phyloP scores from a whole-genome alignment of 2,329 filamentous ascomycete genomes.

The Microascus cirrosus region DNA sequence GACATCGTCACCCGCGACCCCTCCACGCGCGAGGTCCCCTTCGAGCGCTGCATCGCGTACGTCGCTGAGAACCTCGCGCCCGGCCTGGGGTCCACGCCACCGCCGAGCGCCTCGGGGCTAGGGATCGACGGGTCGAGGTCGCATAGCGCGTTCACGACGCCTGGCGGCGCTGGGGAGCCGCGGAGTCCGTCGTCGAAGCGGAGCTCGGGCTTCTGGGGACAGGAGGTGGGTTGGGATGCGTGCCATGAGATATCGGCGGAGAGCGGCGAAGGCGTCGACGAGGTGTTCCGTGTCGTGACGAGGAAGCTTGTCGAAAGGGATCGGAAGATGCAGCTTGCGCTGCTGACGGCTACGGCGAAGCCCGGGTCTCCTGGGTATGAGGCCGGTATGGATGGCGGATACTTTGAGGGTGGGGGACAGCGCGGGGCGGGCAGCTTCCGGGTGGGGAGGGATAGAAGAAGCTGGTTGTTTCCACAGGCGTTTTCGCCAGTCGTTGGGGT shows the following conservation, averaged over 20 bases:
- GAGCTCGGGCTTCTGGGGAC: conserved; percentile 75
- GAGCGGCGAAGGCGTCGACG: conserved; percentile 89
- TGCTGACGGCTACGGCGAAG: conserved; percentile 41
- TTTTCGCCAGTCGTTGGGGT: conserved; percentile 41
- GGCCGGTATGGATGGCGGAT: conserved; percentile 30
- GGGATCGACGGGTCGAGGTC: conserved; percentile 12
- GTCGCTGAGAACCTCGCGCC: conserved; percentile 85
- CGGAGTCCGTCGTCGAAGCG: conserved; percentile 52
- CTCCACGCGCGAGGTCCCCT: conserved; percentile 68
- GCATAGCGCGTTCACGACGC: conserved; percentile 8
- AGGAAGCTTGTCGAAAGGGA: conserved; percentile 54
- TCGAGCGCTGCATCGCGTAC: conserved; percentile 92
- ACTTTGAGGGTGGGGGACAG: conserved; percentile 37
- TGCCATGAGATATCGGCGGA: conserved; percentile 95
- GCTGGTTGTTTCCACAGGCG: conserved; percentile 45
- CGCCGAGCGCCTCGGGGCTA: conserved; percentile 41
- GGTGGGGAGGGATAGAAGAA: conserved; percentile 44
- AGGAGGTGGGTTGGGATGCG: conserved; percentile 91
- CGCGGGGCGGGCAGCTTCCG: conserved; percentile 35
- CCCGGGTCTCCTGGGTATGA: conserved; percentile 37
- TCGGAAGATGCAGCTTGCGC: conserved; percentile 48
- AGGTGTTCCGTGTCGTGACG: conserved; percentile 71
- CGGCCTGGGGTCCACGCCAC: conserved; percentile 53
- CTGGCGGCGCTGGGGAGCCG: conserved; percentile 29
- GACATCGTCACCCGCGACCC: conserved; percentile 85